These are phyloP conservation scores for Dalbergia cultrata DNA, from an alignment of 306 rosid genomes.

Conservation along the genomic window DNA sequence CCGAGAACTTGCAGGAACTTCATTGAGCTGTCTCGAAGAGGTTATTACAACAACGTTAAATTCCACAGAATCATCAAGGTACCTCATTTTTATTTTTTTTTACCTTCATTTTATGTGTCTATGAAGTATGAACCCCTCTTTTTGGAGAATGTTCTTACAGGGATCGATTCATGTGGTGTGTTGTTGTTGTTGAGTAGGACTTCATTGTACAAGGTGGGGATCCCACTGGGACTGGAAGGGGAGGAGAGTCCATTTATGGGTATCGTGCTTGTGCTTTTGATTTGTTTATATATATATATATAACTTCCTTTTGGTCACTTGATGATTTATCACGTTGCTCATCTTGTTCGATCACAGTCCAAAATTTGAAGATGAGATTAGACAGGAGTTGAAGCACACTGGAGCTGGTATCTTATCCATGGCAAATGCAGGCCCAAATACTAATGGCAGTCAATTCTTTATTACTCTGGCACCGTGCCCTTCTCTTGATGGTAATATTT, in stretches of 20 bases:
- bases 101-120: background rate
- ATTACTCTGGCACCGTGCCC: constrained; percentile 96
- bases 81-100: constrained; percentile 4
- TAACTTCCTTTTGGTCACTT: background rate
- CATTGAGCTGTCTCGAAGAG: constrained; percentile 92
- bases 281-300: background rate
- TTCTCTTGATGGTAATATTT: constrained; percentile 82
- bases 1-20: constrained; percentile 98
- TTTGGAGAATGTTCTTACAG: constrained; percentile 32
- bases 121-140: background rate
- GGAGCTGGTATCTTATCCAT: constrained; percentile 98
- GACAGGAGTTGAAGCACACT: constrained; percentile 90
- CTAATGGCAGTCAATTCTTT: constrained; percentile 97
- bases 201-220: constrained; percentile 99
- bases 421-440: constrained; percentile 97
- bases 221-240: constrained; percentile 99
- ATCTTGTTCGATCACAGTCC: constrained; percentile 50
- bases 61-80: constrained; percentile 99
- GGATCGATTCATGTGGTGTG: constrained; percentile 19
- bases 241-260: constrained; percentile 99
- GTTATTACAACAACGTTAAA: constrained; percentile 88
- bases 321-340: constrained; percentile 1
- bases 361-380: constrained; percentile 95
- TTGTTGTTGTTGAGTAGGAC: constrained; percentile 64
- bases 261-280: constrained; percentile 41